Percentiles rank a stretch among this genome's conserved stretches.
Evolutionary conservation across 23 red algal genomes (phyloP).

Genomic region (Porphyridium purpureum): DNA sequence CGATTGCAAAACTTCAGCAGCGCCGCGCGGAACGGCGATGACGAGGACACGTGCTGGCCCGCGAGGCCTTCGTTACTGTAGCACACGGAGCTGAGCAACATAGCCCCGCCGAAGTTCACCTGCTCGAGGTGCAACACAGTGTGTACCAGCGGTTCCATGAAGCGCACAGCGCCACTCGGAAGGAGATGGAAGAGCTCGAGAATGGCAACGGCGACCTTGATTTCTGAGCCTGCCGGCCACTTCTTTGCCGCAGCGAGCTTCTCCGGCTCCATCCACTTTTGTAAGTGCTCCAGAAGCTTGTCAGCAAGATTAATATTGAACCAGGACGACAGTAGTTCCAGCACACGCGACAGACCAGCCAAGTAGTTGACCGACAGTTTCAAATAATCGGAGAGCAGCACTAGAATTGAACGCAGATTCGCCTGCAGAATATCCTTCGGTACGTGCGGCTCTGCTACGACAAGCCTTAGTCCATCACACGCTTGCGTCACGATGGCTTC

Average conservation of each 20-base stretch:
- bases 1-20: slow-evolving; percentile 62
- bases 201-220: slow-evolving; percentile 52
- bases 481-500: slow-evolving; percentile 29
- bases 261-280: slow-evolving; percentile 59
- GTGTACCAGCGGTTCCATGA: slow-evolving; percentile 37
- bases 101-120: too few species aligned
- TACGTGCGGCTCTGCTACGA: slow-evolving; percentile 19
- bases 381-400: slow-evolving; percentile 54
- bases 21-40: slow-evolving; percentile 76
- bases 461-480: slow-evolving; percentile 38
- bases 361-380: slow-evolving; percentile 60
- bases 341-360: slow-evolving; percentile 45
- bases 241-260: slow-evolving; percentile 23
- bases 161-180: slow-evolving; percentile 19
- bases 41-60: slow-evolving; percentile 27
- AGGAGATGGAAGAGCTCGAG: slow-evolving; percentile 75
- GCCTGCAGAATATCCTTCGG: slow-evolving; percentile 55
- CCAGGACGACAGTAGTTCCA: slow-evolving; percentile 80
- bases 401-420: slow-evolving; percentile 82
- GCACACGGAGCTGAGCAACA: too few species aligned
- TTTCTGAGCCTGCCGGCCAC: slow-evolving; percentile 31
- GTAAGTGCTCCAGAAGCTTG: slow-evolving; percentile 85
- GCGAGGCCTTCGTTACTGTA: too few species aligned
- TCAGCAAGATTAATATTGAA: slow-evolving; percentile 87
- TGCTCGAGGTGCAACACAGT: slow-evolving; percentile 61